Evolutionary conservation across 768 basidiomycete species (phyloP).

Genomic region (Termitomyces sp.): DNA sequence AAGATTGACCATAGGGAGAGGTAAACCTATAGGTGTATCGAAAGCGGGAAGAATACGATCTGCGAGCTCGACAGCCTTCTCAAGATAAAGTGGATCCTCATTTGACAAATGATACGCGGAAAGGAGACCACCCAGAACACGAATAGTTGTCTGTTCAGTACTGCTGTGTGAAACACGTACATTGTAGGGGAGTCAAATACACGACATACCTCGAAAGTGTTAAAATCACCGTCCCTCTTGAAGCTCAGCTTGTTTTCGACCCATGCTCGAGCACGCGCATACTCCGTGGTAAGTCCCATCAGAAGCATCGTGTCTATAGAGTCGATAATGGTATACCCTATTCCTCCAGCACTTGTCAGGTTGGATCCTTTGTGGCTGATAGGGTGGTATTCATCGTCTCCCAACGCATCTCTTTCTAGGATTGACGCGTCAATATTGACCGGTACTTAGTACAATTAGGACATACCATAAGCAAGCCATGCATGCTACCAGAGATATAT

Average conservation of each 20-base stretch:
- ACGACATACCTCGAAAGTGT: slow-evolving; percentile 79
- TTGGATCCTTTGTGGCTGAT: slow-evolving; percentile 70
- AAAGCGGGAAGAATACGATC: slow-evolving; percentile 83
- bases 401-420: slow-evolving; percentile 85
- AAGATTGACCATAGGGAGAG: slow-evolving; percentile 76
- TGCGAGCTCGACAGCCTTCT: slow-evolving; percentile 76
- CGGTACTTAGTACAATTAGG: background rate
- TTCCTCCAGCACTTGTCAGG: slow-evolving; percentile 69
- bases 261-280: slow-evolving; percentile 73
- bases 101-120: slow-evolving; percentile 78
- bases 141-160: slow-evolving; percentile 72
- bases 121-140: slow-evolving; percentile 85
- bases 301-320: slow-evolving; percentile 83
- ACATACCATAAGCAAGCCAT: slow-evolving; percentile 77
- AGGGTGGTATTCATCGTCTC: slow-evolving; percentile 89
- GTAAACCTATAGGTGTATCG: slow-evolving; percentile 76
- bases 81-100: slow-evolving; percentile 62
- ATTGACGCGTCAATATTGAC: slow-evolving; percentile 4
- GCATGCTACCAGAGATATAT: slow-evolving; percentile 51
- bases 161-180: background rate
- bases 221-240: slow-evolving; percentile 73
- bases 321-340: slow-evolving; percentile 88
- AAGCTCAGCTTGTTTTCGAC: slow-evolving; percentile 62
- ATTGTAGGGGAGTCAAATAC: background rate
- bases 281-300: slow-evolving; percentile 80